These are phyloP conservation scores for Myxozyma vanderwaltii DNA, from an alignment of 805 yeast species.

Conservation along the genomic window DNA sequence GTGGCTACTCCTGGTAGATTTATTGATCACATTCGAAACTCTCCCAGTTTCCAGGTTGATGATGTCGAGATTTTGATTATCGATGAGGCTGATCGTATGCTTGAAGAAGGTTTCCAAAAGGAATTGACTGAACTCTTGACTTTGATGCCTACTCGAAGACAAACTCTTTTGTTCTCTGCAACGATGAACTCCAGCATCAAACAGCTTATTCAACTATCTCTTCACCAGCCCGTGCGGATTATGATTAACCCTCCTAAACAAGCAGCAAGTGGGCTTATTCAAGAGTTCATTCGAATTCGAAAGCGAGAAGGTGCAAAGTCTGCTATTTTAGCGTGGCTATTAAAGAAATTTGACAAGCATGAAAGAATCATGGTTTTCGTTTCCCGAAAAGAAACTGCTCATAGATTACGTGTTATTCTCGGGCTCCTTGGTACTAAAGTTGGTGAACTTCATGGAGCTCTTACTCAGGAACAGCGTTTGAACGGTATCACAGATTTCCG, in stretches of 20 bases:
- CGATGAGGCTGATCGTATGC: conserved; percentile 99
- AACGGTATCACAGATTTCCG: conserved; percentile 81
- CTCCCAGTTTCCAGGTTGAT: conserved; percentile 89
- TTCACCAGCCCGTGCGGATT: conserved; percentile 86
- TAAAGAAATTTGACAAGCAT: conserved; percentile 67
- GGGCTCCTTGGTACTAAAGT: conserved; percentile 80
- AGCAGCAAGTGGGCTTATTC: conserved; percentile 85
- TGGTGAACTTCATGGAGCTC: conserved; percentile 84
- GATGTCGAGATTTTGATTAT: conserved; percentile 87
- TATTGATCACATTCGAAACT: conserved; percentile 94
- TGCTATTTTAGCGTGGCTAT: conserved; percentile 71
- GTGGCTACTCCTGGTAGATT: conserved; percentile 99
- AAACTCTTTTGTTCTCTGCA: conserved; percentile 92
- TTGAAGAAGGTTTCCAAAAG: conserved; percentile 97
- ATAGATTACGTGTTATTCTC: conserved; percentile 82
- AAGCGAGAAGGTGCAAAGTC: conserved; percentile 78
- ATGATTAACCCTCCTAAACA: conserved; percentile 97
- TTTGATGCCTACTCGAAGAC: conserved; percentile 86
- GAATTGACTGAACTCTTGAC: conserved; percentile 89
- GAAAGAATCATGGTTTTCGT: conserved; percentile 87
- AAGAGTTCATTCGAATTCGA: conserved; percentile 93
- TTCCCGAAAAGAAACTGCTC: conserved; percentile 88
- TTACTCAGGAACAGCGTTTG: conserved; percentile 90
- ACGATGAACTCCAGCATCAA: conserved; percentile 96
- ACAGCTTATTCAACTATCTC: conserved; percentile 80